Conservation (phyloP, 768 basidiomycete species). For the Leccinellum albellum region DNA sequence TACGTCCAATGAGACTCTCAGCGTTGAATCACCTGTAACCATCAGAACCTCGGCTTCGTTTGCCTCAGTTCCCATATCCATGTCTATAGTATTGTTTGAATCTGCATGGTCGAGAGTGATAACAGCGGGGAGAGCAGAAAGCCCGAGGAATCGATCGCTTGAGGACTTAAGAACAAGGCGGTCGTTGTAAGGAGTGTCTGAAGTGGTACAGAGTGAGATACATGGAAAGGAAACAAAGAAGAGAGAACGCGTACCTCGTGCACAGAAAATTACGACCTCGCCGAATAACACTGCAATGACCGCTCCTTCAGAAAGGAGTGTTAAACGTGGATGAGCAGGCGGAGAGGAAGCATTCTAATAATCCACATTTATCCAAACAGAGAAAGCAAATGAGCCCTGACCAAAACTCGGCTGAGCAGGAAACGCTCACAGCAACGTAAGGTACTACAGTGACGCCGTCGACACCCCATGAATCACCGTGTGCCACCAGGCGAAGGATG, state of each 20-base stretch:
- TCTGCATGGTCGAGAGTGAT: constrained; percentile 21
- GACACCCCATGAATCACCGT: constrained; percentile 25
- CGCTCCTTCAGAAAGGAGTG: constrained; percentile 55
- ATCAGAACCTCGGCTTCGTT: constrained; percentile 24
- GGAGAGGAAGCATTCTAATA: constrained; percentile 61
- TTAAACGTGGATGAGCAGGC: constrained; percentile 68
- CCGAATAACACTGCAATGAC: constrained; percentile 67
- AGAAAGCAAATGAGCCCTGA: neutral
- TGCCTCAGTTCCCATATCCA: constrained; percentile 2
- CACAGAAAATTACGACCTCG: constrained; percentile 70
- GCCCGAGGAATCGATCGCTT: constrained; percentile 67
- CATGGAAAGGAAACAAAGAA: neutral
- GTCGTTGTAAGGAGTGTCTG: constrained; percentile 69
- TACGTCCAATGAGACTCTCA: constrained; percentile 59
- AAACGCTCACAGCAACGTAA: constrained; percentile 64
- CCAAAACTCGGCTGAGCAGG: neutral
- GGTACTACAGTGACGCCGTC: constrained; percentile 55
- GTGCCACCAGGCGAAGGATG: constrained; percentile 43
- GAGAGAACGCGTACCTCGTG: constrained; percentile 45
- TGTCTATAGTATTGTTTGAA: constrained; percentile 6
- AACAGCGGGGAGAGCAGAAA: constrained; percentile 44
- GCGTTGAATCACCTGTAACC: constrained; percentile 65
- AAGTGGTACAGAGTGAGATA: neutral
- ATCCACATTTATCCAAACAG: neutral
- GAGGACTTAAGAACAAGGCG: constrained; percentile 68